Percentiles rank a stretch among this genome's conserved stretches.
Evolutionary conservation across 1,139 yeast genomes (phyloP).

Genomic region (Yamadazyma sp.): DNA sequence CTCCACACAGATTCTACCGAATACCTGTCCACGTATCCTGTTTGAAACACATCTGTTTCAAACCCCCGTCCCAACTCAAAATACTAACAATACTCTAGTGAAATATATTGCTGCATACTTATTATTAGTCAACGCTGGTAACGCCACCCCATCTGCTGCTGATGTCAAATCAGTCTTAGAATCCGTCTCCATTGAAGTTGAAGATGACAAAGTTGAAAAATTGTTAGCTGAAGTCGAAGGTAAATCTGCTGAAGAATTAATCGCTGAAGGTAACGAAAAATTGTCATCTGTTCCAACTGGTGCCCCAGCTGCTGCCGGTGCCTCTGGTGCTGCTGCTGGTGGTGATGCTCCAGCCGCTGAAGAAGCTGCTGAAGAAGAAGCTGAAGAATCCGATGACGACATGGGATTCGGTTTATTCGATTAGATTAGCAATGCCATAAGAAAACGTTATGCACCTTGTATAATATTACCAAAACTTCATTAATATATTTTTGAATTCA

Average conservation of each 20-base stretch:
- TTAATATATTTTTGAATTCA: conserved; percentile 7
- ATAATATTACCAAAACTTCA: conserved; percentile 10
- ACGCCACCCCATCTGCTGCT: conserved; percentile 82
- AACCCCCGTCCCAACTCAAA: neutral
- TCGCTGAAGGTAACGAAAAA: conserved; percentile 94
- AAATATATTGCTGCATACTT: conserved; percentile 72
- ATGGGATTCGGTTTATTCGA: conserved; percentile 58
- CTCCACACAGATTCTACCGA: neutral
- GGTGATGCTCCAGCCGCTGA: conserved; percentile 72
- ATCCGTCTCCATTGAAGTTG: conserved; percentile 95
- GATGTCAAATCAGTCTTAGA: conserved; percentile 87
- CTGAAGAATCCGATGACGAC: conserved; percentile 56
- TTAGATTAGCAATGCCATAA: conserved; percentile 20
- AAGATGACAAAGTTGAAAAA: conserved; percentile 81
- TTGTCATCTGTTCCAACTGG: conserved; percentile 97
- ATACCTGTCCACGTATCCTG: too few relatives aligned
- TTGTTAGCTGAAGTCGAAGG: conserved; percentile 93
- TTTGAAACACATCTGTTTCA: too few relatives aligned
- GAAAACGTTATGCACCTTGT: conserved; percentile 10
- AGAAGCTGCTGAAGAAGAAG: conserved; percentile 65
- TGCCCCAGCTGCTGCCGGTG: conserved; percentile 85
- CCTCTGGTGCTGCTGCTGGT: conserved; percentile 62
- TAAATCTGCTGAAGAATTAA: conserved; percentile 86
- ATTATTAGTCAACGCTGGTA: conserved; percentile 68
- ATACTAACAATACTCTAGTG: conserved; percentile 26